Conservation (phyloP, 768 basidiomycete genomes). For the Podaxis sp. region DNA sequence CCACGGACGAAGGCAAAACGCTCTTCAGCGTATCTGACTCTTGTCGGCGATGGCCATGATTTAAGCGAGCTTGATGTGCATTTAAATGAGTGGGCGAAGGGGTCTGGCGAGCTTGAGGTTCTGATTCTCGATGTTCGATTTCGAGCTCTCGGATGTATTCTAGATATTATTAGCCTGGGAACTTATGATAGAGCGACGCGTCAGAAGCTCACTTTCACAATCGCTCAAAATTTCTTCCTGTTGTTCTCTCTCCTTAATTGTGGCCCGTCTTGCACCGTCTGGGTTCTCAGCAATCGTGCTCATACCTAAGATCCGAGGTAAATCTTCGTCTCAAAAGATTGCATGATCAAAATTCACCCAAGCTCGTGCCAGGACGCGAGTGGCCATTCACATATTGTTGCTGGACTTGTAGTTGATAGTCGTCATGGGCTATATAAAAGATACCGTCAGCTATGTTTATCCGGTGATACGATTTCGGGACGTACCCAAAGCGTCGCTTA, state of each 20-base stretch:
- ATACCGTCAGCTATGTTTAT: slow-evolving; percentile 7
- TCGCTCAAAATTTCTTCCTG: slow-evolving; percentile 47
- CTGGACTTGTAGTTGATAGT: slow-evolving; percentile 38
- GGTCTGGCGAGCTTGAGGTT: slow-evolving; percentile 44
- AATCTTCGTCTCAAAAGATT: neutral
- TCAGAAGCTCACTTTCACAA: slow-evolving; percentile 38
- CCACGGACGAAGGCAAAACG: slow-evolving; percentile 34
- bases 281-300: slow-evolving; percentile 29
- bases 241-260: slow-evolving; percentile 37
- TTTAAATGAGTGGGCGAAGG: slow-evolving; percentile 45
- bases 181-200: neutral
- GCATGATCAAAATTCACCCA: slow-evolving; percentile 23
- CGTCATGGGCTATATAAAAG: slow-evolving; percentile 33
- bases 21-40: slow-evolving; percentile 76
- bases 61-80: slow-evolving; percentile 24
- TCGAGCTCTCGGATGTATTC: slow-evolving; percentile 40
- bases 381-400: slow-evolving; percentile 32
- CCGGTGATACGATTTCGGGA: slow-evolving; percentile 8
- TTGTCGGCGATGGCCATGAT: slow-evolving; percentile 57
- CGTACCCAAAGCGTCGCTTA: slow-evolving; percentile 63
- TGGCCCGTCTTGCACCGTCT: slow-evolving; percentile 36
- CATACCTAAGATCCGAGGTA: slow-evolving; percentile 18
- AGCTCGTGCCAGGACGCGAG: slow-evolving; percentile 36
- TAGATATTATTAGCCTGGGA: slow-evolving; percentile 19
- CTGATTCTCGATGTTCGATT: slow-evolving; percentile 37